Percentiles rank a stretch among this genome's conserved stretches.
These are phyloP conservation scores for Mucor circinelloides DNA, from an alignment of 371 early-diverging fungal species.

Conservation along the genomic window DNA sequence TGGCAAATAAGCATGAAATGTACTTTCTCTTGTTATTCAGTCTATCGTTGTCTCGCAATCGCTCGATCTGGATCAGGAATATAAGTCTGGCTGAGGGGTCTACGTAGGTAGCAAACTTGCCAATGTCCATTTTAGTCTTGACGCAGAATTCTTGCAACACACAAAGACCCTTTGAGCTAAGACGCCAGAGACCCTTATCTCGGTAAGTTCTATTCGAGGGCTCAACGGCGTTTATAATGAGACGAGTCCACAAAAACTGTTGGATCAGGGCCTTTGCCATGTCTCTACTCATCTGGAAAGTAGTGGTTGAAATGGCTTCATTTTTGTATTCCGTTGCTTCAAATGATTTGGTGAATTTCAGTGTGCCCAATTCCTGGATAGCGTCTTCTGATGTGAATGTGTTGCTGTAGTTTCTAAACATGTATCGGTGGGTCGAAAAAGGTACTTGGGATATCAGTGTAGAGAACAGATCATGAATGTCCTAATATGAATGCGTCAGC, in stretches of 20 bases:
- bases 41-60: constrained; percentile 19
- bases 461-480: constrained; percentile 27
- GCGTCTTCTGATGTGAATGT: constrained; percentile 56
- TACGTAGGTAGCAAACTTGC: not conserved
- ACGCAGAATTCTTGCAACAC: constrained; percentile 49
- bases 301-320: constrained; percentile 43
- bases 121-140: constrained; percentile 9
- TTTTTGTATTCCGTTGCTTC: constrained; percentile 42
- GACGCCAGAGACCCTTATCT: constrained; percentile 55
- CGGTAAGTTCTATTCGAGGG: constrained; percentile 50
- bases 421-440: constrained; percentile 24
- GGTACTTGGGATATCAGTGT: constrained; percentile 10
- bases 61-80: constrained; percentile 14
- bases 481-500: constrained; percentile 13
- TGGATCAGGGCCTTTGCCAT: constrained; percentile 68
- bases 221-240: constrained; percentile 56
- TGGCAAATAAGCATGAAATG: constrained; percentile 13
- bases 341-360: constrained; percentile 41
- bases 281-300: constrained; percentile 60
- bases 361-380: constrained; percentile 30
- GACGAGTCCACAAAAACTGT: constrained; percentile 58
- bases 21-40: constrained; percentile 11
- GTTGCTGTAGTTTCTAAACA: constrained; percentile 43
- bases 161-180: constrained; percentile 63
- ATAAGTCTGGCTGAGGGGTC: not conserved